Evolutionary conservation across 805 yeast species (phyloP).

Genomic region (Pichia nanzhaoensis): DNA sequence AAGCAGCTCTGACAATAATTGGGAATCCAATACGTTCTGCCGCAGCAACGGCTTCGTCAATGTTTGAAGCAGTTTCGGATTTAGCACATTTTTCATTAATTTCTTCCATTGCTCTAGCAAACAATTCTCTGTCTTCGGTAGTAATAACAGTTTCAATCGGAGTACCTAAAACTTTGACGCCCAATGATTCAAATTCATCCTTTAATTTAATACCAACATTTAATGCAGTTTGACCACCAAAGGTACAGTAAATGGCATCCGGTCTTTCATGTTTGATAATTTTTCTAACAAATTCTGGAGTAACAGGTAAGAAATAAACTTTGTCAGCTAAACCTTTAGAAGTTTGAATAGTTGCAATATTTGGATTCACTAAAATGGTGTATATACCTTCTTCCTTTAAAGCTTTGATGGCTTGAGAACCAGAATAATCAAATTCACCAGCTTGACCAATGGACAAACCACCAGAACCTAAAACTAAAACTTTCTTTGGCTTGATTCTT

Average conservation of each 20-base stretch:
- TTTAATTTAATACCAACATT: constrained; percentile 92
- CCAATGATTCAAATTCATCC: constrained; percentile 86
- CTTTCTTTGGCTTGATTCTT: constrained; percentile 79
- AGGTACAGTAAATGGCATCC: constrained; percentile 93
- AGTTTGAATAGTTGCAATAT: constrained; percentile 97
- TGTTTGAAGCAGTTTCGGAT: constrained; percentile 75
- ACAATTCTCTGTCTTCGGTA: constrained; percentile 96
- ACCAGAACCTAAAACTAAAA: constrained; percentile 92
- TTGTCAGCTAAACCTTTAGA: constrained; percentile 97
- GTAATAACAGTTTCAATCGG: constrained; percentile 93
- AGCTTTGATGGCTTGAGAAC: constrained; percentile 98
- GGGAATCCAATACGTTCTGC: constrained; percentile 89
- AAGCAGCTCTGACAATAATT: constrained; percentile 95
- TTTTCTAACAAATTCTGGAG: constrained; percentile 91
- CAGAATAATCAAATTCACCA: constrained; percentile 98
- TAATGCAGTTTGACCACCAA: constrained; percentile 98
- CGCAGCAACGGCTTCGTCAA: constrained; percentile 78
- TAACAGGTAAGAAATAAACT: constrained; percentile 97
- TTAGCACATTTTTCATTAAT: constrained; percentile 93
- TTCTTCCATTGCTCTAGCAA: constrained; percentile 91
- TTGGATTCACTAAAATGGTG: constrained; percentile 93
- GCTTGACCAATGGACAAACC: constrained; percentile 99
- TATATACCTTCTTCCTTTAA: constrained; percentile 96
- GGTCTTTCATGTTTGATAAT: constrained; percentile 94
- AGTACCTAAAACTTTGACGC: constrained; percentile 94